Conservation (phyloP, 768 basidiomycete genomes). For the Lentinula aciculospora region DNA sequence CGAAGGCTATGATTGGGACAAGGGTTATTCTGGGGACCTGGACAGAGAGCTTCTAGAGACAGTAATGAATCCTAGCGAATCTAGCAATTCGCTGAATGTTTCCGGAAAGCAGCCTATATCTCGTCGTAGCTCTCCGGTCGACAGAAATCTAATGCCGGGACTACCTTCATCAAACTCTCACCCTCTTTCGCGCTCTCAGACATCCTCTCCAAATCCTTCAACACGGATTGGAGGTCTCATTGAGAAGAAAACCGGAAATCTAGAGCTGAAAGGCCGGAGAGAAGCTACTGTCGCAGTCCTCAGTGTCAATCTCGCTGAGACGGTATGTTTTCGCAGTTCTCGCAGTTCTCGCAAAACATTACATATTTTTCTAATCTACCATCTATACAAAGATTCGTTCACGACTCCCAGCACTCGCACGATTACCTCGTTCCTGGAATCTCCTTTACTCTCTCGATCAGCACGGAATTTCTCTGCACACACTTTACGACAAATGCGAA, state of each 20-base stretch:
- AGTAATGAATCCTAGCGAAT: constrained; percentile 2
- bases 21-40: constrained; percentile 48
- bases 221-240: constrained; percentile 36
- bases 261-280: constrained; percentile 51
- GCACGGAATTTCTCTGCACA: constrained; percentile 88
- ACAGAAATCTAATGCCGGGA: neutral
- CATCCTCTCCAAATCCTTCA: neutral
- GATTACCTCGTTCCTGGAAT: constrained; percentile 67
- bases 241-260: constrained; percentile 43
- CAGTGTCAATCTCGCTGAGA: constrained; percentile 45
- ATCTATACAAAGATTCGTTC: constrained; percentile 51
- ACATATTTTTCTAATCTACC: neutral
- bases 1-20: constrained; percentile 63
- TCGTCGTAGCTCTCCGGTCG: neutral
- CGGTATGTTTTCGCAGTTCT: constrained; percentile 55
- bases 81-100: neutral
- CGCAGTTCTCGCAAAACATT: too few relatives aligned
- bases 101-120: neutral
- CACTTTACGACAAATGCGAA: constrained; percentile 71
- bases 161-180: neutral
- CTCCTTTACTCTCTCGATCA: constrained; percentile 90
- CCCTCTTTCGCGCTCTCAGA: constrained; percentile 5
- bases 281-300: constrained; percentile 51
- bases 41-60: constrained; percentile 26
- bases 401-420: constrained; percentile 66